Evolutionary conservation across 805 yeast genomes (phyloP).

Genomic region (Hermanozyma aechmeae): DNA sequence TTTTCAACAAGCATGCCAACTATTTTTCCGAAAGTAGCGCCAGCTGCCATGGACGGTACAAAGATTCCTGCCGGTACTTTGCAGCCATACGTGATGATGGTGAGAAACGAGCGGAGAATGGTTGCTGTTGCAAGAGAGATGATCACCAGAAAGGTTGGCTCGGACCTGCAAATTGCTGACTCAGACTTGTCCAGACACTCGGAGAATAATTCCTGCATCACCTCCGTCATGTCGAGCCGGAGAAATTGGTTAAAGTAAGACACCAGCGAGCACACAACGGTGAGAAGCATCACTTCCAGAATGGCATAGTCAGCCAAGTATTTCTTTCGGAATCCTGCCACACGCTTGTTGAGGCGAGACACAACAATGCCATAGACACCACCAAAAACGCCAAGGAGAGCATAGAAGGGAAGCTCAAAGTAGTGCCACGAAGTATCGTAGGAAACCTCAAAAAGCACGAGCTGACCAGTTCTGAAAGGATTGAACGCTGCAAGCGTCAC

Average conservation of each 20-base stretch:
- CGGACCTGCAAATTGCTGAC: slow-evolving; percentile 28
- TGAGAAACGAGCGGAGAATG: slow-evolving; percentile 55
- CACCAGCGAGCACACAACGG: slow-evolving; percentile 61
- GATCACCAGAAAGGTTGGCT: slow-evolving; percentile 26
- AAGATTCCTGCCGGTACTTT: slow-evolving; percentile 97
- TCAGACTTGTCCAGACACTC: slow-evolving; percentile 55
- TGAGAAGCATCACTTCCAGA: slow-evolving; percentile 61
- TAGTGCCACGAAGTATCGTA: slow-evolving; percentile 83
- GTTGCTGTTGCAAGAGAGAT: slow-evolving; percentile 61
- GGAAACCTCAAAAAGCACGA: slow-evolving; percentile 85
- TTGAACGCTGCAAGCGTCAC: slow-evolving; percentile 70
- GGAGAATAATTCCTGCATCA: slow-evolving; percentile 83
- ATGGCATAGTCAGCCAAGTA: slow-evolving; percentile 52
- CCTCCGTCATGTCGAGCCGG: slow-evolving; percentile 86
- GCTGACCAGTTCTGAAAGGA: slow-evolving; percentile 91
- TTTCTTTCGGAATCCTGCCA: slow-evolving; percentile 67
- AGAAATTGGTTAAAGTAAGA: slow-evolving; percentile 81
- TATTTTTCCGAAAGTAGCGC: slow-evolving; percentile 89
- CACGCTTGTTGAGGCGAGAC: slow-evolving; percentile 64
- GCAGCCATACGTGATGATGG: slow-evolving; percentile 82
- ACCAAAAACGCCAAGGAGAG: slow-evolving; percentile 79
- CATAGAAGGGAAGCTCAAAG: slow-evolving; percentile 74
- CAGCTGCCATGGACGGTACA: slow-evolving; percentile 95
- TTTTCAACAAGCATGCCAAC: slow-evolving; percentile 65
- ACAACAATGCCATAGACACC: slow-evolving; percentile 82